Percentiles rank a stretch among this genome's conserved stretches.
phyloP scores from a whole-genome alignment of 1,139 yeast genomes.

The Candida pseudocylindracea region DNA sequence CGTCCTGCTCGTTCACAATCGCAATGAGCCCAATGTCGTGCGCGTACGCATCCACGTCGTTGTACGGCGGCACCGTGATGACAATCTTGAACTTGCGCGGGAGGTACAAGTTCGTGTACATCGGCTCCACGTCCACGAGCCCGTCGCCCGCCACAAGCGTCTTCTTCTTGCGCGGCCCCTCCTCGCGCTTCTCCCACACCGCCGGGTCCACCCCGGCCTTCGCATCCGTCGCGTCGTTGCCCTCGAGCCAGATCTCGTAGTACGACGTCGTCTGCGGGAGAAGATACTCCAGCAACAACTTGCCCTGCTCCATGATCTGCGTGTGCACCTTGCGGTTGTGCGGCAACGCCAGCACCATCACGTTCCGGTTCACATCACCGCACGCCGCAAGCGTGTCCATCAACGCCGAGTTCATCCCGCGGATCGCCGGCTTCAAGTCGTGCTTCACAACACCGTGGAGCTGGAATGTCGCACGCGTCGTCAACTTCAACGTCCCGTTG shows the following conservation, averaged over 20 bases:
- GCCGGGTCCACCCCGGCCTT: constrained; percentile 34
- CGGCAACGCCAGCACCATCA: constrained; percentile 79
- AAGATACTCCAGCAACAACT: constrained; percentile 54
- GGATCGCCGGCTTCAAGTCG: constrained; percentile 71
- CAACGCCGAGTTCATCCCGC: constrained; percentile 78
- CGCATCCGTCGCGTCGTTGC: constrained; percentile 49
- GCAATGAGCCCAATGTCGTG: constrained; percentile 89
- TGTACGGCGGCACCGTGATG: constrained; percentile 88
- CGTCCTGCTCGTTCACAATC: constrained; percentile 41
- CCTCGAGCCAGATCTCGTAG: constrained; percentile 92
- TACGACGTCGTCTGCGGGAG: constrained; percentile 88
- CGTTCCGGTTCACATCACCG: constrained; percentile 97
- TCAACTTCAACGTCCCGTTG: constrained; percentile 81
- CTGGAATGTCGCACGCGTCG: constrained; percentile 96
- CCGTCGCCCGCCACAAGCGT: constrained; percentile 78
- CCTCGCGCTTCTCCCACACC: constrained; percentile 52
- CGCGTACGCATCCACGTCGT: constrained; percentile 93
- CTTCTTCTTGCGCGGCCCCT: constrained; percentile 62
- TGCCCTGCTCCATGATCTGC: constrained; percentile 45
- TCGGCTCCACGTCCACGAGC: constrained; percentile 66
- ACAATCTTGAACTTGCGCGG: constrained; percentile 95
- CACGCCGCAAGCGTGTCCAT: constrained; percentile 95
- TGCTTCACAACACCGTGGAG: constrained; percentile 88
- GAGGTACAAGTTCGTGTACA: constrained; percentile 68
- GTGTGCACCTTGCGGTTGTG: constrained; percentile 62